Percentiles rank a stretch among this genome's conserved stretches.
phyloP scores from a whole-genome alignment of 495 filamentous ascomycete species.

The Penicillium turbatum region DNA sequence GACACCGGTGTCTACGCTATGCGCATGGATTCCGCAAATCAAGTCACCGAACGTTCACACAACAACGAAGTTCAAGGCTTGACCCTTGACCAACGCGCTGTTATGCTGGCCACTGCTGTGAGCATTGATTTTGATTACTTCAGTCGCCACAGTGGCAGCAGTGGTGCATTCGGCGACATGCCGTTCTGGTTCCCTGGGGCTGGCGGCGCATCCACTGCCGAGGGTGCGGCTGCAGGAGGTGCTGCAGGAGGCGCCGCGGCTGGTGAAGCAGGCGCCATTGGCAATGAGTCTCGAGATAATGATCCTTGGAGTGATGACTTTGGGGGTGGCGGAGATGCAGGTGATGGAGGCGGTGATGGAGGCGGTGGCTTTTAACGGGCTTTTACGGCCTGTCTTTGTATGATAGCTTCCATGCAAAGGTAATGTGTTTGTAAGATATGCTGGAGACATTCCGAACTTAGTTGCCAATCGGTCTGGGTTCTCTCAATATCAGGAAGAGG shows the following conservation, averaged over 20 bases:
- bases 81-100: constrained; percentile 66
- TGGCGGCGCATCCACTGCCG: constrained; percentile 46
- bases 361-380: constrained; percentile 33
- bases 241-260: constrained; percentile 27
- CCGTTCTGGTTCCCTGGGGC: constrained; percentile 57
- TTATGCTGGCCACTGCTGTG: constrained; percentile 69
- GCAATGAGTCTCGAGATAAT: constrained; percentile 37
- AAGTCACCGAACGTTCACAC: constrained; percentile 35
- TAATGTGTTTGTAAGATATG: too few species aligned
- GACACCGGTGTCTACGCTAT: constrained; percentile 68
- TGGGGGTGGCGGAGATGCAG: constrained; percentile 24
- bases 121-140: constrained; percentile 73
- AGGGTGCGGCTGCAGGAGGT: constrained; percentile 38
- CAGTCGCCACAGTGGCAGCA: constrained; percentile 51
- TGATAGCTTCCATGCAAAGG: constrained; percentile 3
- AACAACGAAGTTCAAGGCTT: constrained; percentile 42
- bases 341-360: constrained; percentile 32
- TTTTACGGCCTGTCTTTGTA: constrained; percentile 20
- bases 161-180: constrained; percentile 50
- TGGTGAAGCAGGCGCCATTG: constrained; percentile 37
- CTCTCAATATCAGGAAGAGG: too few species aligned
- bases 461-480: too few species aligned
- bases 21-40: constrained; percentile 60
- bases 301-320: constrained; percentile 37
- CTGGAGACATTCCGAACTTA: too few species aligned